These are phyloP conservation scores for Eremomyces bilateralis DNA, from an alignment of 495 filamentous ascomycete genomes.

Conservation along the genomic window DNA sequence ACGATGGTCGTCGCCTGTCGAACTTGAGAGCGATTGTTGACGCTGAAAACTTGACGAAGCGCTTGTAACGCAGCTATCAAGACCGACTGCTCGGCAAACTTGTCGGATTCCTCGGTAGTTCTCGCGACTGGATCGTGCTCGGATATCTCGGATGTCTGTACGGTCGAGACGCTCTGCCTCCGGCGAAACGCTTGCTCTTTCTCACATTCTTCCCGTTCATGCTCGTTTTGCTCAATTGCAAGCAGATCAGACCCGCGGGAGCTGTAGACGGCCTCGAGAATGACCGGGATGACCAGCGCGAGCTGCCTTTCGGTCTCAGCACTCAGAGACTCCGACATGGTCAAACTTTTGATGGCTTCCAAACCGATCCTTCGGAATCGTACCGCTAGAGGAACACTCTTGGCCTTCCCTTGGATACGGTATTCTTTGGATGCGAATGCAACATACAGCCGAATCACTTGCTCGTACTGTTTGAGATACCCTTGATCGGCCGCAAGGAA, in stretches of 20 bases:
- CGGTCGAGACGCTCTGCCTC: conserved; percentile 58
- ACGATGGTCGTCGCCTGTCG: conserved; percentile 47
- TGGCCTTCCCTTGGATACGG: conserved; percentile 19
- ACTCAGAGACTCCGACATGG: conserved; percentile 53
- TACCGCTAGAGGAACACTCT: conserved; percentile 41
- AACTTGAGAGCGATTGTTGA: conserved; percentile 55
- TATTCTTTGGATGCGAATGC: conserved; percentile 43
- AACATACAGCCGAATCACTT: conserved; percentile 56
- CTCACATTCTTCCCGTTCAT: conserved; percentile 41
- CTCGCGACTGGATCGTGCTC: conserved; percentile 46
- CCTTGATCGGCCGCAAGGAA: conserved; percentile 65
- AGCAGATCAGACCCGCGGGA: conserved; percentile 46
- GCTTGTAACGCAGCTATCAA: conserved; percentile 61
- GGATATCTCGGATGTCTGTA: conserved; percentile 42
- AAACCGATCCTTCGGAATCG: conserved; percentile 68
- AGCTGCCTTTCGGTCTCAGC: conserved; percentile 54
- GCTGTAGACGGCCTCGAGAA: conserved; percentile 67
- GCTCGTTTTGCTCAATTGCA: conserved; percentile 34
- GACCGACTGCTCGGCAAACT: conserved; percentile 68
- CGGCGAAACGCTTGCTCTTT: conserved; percentile 33
- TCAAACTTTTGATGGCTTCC: conserved; percentile 54
- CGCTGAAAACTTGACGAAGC: conserved; percentile 56
- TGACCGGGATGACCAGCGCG: conserved; percentile 52
- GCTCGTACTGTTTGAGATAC: conserved; percentile 60
- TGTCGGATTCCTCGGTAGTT: conserved; percentile 63